A percentile compares a stretch with the other conserved stretches of the same genome.
Conservation (phyloP, 2,329 filamentous ascomycete species). For the Raffaelea deltoideospora region DNA sequence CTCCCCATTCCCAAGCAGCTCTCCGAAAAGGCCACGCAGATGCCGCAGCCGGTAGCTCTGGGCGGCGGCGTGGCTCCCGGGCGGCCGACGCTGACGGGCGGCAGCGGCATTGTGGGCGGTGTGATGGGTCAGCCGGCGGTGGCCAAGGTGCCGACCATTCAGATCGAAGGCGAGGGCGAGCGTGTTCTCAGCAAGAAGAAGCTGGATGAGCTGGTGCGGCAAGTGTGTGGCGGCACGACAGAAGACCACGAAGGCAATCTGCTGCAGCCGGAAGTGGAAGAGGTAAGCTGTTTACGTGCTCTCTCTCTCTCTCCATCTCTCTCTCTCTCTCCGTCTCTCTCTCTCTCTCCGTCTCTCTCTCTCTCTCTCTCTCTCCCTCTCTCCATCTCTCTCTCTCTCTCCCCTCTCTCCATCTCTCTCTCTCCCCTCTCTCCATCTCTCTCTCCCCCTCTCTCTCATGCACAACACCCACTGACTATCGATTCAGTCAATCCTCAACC, state of each 20-base stretch:
- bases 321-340: background rate
- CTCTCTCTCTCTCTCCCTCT: background rate
- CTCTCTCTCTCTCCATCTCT: conserved; percentile 1
- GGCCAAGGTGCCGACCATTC: conserved; percentile 65
- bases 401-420: conserved; percentile 4
- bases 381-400: conserved; percentile 2
- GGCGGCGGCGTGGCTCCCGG: conserved; percentile 42
- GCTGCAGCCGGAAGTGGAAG: conserved; percentile 85
- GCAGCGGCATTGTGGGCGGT: conserved; percentile 60
- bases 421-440: background rate
- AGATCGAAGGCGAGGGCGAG: conserved; percentile 82
- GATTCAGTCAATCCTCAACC: conserved; percentile 61
- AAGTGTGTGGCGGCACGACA: conserved; percentile 71
- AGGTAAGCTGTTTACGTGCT: conserved; percentile 40
- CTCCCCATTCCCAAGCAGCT: conserved; percentile 76
- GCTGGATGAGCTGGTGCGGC: conserved; percentile 83
- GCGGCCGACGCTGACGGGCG: conserved; percentile 74
- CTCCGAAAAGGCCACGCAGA: conserved; percentile 47
- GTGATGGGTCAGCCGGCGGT: conserved; percentile 81
- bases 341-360: conserved; percentile 2
- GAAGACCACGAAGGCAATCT: conserved; percentile 61
- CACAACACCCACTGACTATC: no score
- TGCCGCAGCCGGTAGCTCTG: conserved; percentile 60
- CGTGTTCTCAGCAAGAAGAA: conserved; percentile 96
- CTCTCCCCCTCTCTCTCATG: no score